Base-by-base conservation (phyloP, 805 yeast species). In the Kazachstania bromeliacearum region DNA sequence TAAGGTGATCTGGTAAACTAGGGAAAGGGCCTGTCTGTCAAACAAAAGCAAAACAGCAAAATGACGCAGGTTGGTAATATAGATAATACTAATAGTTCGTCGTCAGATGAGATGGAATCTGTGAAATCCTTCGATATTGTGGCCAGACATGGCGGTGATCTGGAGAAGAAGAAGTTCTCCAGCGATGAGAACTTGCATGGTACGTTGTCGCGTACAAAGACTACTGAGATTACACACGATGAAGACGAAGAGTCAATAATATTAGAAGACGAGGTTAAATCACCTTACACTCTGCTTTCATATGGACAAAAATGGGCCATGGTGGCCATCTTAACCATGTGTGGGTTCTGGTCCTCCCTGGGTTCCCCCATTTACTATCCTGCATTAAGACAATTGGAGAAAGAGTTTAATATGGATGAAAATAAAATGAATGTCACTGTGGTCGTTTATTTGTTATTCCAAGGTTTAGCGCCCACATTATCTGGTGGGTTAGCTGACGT, bases 351-450 rank as follows among this genome's bases (percentile, higher is more conserved):
- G 71, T 82, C 94, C 3, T 68, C 92, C 0, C 59, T 81, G 4
- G 75, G 87, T 2, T 72, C 83, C 42, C 85, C 94, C 2, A 81
- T 85, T 14, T 85, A 81, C 53, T 79, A 84, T 59, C 94, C 94
- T 0, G 85, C 88, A 0, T 60, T 85, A 18, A 73, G 77, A 2
- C 66, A 69, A 18, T 57, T 85, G 16, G 73, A 75, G 30, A 46
- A 56, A 2, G 59, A 73, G 25, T 81, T 85, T 47, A 35, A 66
- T 33, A 68, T 78, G 4, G 54, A 75, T 10, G 74, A 73, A 30
- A 76, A 74, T 30, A 53, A 67, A 39, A 72, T 78, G 37, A 79
- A 84, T 50, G 51, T 80, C 14, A 75, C 92, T 0, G 80, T 85
- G 23, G 87, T 85, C 2, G 77, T 83, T 0, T 85, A 84, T 46